Percentiles rank a stretch among this genome's conserved stretches.
These are phyloP conservation scores for Ganoderma multipileum DNA, from an alignment of 1,284 basidiomycete genomes.

Conservation along the genomic window DNA sequence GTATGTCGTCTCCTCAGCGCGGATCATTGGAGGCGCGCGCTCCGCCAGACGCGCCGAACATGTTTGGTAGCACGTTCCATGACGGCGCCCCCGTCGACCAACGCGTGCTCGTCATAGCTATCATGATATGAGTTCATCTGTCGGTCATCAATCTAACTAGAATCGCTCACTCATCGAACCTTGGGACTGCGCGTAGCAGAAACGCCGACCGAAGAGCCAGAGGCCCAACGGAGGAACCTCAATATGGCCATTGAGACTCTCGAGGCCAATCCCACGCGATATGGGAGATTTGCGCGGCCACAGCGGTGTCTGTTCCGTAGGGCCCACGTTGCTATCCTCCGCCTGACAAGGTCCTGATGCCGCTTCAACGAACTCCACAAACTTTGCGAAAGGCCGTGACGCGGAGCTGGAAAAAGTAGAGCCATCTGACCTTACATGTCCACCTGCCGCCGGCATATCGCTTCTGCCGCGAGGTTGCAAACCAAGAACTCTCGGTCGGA, in stretches of 20 bases:
- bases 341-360: constrained; percentile 20
- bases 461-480: constrained; percentile 30
- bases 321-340: constrained; percentile 29
- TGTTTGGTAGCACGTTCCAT: constrained; percentile 34
- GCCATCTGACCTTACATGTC: constrained; percentile 21
- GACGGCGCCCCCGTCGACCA: constrained; percentile 18
- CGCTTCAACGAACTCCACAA: constrained; percentile 19
- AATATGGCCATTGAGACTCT: constrained; percentile 29
- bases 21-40: constrained; percentile 33
- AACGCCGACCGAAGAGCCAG: constrained; percentile 30
- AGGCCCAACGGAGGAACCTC: constrained; percentile 32
- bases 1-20: constrained; percentile 12
- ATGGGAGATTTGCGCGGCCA: constrained; percentile 29
- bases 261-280: constrained; percentile 27
- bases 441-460: constrained; percentile 21
- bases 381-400: constrained; percentile 17
- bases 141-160: constrained; percentile 34
- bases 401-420: constrained; percentile 6
- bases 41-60: constrained; percentile 27
- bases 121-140: constrained; percentile 23
- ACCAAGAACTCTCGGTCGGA: constrained; percentile 20
- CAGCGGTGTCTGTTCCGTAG: constrained; percentile 16
- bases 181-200: constrained; percentile 28
- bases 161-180: constrained; percentile 29
- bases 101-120: constrained; percentile 24